Base-by-base conservation (phyloP, 345 rosid genomes). In the Gossypium mustelinum region DNA sequence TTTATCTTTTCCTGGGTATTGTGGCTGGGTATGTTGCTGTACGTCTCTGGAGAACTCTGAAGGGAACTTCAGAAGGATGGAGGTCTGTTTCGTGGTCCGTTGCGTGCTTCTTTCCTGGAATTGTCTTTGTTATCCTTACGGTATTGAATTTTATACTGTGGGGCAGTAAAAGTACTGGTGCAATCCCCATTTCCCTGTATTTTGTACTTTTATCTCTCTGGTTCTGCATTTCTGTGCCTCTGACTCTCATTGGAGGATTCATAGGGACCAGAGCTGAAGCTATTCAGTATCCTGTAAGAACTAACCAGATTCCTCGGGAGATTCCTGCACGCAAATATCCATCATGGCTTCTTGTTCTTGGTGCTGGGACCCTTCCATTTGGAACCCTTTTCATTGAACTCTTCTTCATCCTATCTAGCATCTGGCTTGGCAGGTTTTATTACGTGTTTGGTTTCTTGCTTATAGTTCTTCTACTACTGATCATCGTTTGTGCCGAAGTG, bases 221-320 rank as follows among this genome's bases (percentile, higher is more conserved):
- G 97, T 86, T 91, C 85, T 91, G 94, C 84, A 84, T 89, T 74
- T 91, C 97, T 1, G 92, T 91, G 79, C 97, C 94, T 0, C 97
- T 91, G 58, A 91, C 97, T 20, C 84, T 91, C 22, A 58, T 89
- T 75, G 97, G 97, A 77, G 97, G 97, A 78, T 89, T 83, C 80
- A 58, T 91, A n/a, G 97, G 89, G 57, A 88, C 94, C 2, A 76
- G 84, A 58, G 88, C 94, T 44, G 94, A 87, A 81, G 86, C 83
- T 55, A 89, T 89, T 72, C 79, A 80, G n/a, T 89, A 80, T 44
- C 92, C 97, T 18, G 90, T 91, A n/a, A 76, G 94, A 68, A 86
- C 94, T 69, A 88, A 89, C 82, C 94, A 86, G 86, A 89, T 91
- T 48, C 97, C 94, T 11, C 81, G 97, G 83, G 97, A 89, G 80